Evolutionary conservation across 257 asterid species (phyloP), one percentile per base, ranked within the genome.

Genomic region (Handroanthus guayacan): DNA sequence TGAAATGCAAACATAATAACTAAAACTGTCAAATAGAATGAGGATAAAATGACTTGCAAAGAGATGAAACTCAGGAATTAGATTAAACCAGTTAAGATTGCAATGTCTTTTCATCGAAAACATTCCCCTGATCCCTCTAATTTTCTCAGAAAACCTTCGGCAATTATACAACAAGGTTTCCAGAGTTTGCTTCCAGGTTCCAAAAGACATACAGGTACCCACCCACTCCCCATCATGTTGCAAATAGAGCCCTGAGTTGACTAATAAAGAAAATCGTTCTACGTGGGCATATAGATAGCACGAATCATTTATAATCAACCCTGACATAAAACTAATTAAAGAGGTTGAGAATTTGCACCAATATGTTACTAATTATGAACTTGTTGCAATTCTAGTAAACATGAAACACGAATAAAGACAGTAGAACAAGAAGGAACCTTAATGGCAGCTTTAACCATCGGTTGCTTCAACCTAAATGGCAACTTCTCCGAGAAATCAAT

Each of bases 391-490:
- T 54, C 25, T 60, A 60, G 10, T 1, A 68, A 68, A 11, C 62
- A 57, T 68, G 45, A 54, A 39, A 51, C 6, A 7, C 48, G 54
- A 41, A 72, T 16, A 67, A 20, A 56, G 11, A 13, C 12, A 61
- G 73, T 51, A 62, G 44, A 68, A 10, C 8, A 63, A 67, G 78
- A 57, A 75, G 74, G 65, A 48, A 95, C 98, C 99, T 93, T 81
- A 57, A 91, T 78, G 48, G 97, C 99, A 75, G 95, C 91, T 89
- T 90, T 85, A 74, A 93, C 86, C 92, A 89, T 83, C 6, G 82
- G 84, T 81, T 91, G 97, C 87, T 86, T 93, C 89, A 93, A 84
- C 84, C 95, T 87, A 67, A 95, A 91, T 13, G 90, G 96, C 85
- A 85, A 77, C 86, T 88, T 93, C 68, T 84, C 89, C n/a, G 89